Conservation (phyloP, 441 rosid genomes). For the Pelargonium fulgidum region DNA sequence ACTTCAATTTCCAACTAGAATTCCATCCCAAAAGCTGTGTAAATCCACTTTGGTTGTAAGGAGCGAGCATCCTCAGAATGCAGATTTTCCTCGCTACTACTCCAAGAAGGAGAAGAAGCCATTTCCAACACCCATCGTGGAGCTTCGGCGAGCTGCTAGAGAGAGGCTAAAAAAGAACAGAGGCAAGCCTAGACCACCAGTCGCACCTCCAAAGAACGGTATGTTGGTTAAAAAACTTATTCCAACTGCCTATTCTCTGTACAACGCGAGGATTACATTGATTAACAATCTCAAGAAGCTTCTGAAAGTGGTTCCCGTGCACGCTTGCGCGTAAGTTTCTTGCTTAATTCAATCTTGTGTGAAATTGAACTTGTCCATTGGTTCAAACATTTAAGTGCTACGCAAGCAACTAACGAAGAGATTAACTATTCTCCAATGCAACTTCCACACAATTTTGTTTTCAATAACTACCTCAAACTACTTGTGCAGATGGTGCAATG, state of each 20-base stretch:
- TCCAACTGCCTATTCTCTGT: constrained; percentile 65
- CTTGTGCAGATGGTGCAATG: constrained; percentile 66
- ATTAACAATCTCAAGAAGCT: constrained; percentile 77
- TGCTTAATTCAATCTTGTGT: neutral
- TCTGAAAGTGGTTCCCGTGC: constrained; percentile 73
- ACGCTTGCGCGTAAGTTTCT: constrained; percentile 72
- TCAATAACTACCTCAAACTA: neutral
- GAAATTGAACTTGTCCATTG: neutral
- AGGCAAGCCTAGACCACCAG: constrained; percentile 52
- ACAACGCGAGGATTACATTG: constrained; percentile 56
- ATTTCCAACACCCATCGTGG: constrained; percentile 68
- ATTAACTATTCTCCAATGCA: too few relatives aligned
- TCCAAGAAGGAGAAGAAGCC: constrained; percentile 88
- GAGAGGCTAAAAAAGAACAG: constrained; percentile 66
- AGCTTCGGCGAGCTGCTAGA: constrained; percentile 85
- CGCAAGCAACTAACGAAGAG: too few relatives aligned
- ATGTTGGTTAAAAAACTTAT: constrained; percentile 59
- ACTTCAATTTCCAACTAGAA: constrained; percentile 29
- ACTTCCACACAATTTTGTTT: neutral
- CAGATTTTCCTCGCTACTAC: constrained; percentile 65
- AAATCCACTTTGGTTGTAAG: constrained; percentile 34
- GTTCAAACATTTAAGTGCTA: too few relatives aligned
- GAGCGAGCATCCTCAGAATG: constrained; percentile 68
- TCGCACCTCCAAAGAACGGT: constrained; percentile 71
- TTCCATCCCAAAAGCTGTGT: constrained; percentile 24